Evolutionary conservation across 116 monocot species (phyloP).

Genomic region (Trichopus zeylanicus): DNA sequence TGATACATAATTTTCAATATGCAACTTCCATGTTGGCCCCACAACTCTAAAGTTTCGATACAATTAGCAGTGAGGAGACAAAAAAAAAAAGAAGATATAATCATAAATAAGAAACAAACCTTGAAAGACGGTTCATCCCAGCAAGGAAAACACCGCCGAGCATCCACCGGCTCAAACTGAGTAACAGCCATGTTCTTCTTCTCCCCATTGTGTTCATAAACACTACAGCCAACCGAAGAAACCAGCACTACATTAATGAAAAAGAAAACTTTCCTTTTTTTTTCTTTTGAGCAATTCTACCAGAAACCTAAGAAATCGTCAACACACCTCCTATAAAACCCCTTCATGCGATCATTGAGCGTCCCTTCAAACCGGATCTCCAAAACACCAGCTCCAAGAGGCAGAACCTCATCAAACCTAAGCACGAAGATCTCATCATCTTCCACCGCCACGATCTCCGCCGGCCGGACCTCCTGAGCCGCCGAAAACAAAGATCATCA

Average conservation of each 20-base stretch:
- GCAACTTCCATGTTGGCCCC: no score
- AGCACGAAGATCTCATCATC: constrained; percentile 62
- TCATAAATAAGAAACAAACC: constrained; percentile 21
- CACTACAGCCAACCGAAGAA: constrained; percentile 25
- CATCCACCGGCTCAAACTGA: constrained; percentile 95
- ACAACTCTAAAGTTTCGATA: not conserved
- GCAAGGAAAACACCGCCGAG: constrained; percentile 87
- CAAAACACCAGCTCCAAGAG: constrained; percentile 55
- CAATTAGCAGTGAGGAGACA: not conserved
- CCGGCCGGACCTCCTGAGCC: constrained; percentile 44
- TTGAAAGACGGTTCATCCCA: constrained; percentile 97
- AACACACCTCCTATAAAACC: constrained; percentile 83
- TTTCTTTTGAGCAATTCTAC: no score
- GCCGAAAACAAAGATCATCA: constrained; percentile 4
- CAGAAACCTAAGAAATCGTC: not conserved
- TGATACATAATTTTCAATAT: no score
- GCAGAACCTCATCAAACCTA: constrained; percentile 44
- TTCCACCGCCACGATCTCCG: constrained; percentile 37
- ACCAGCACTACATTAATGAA: not conserved
- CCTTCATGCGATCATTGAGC: constrained; percentile 86
- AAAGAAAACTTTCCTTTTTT: no score
- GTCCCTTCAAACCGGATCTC: constrained; percentile 58
- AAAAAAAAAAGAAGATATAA: not conserved
- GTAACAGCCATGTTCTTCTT: constrained; percentile 98
- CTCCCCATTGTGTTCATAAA: constrained; percentile 79